Percentiles rank a stretch among this genome's conserved stretches.
These are phyloP conservation scores for Apiospora rasikravindrae DNA, from an alignment of 2,329 filamentous ascomycete genomes.

Conservation along the genomic window DNA sequence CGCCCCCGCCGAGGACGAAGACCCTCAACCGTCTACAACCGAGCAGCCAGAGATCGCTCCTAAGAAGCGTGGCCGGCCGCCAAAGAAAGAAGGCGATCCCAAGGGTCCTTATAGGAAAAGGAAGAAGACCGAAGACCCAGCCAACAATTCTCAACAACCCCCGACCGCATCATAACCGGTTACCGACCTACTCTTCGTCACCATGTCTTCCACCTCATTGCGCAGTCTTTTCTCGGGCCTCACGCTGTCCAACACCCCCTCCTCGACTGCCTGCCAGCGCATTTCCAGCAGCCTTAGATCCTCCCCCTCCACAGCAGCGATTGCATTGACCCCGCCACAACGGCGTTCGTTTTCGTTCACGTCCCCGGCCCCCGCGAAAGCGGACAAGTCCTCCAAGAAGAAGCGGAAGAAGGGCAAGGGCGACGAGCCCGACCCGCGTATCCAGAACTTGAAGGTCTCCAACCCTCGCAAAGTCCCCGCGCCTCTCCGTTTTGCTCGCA, in stretches of 20 bases:
- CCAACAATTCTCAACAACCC: background rate
- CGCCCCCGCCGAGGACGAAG: background rate
- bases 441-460: slow-evolving; percentile 51
- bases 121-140: background rate
- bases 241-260: slow-evolving; percentile 22
- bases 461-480: slow-evolving; percentile 59
- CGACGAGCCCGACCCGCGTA: slow-evolving; percentile 48
- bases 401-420: slow-evolving; percentile 34
- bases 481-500: slow-evolving; percentile 87
- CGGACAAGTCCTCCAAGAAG: slow-evolving; percentile 24
- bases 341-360: slow-evolving; percentile 9
- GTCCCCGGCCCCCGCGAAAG: slow-evolving; percentile 22
- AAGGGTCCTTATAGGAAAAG: background rate
- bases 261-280: background rate
- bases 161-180: no score
- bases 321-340: slow-evolving; percentile 7
- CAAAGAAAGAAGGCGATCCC: background rate
- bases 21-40: background rate
- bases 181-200: background rate
- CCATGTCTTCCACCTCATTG: slow-evolving; percentile 14
- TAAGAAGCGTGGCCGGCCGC: background rate
- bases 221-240: slow-evolving; percentile 34
- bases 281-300: slow-evolving; percentile 10
- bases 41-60: background rate
- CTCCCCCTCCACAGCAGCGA: slow-evolving; percentile 1